Percentiles rank a stretch among this genome's conserved stretches.
phyloP scores from a whole-genome alignment of 176 grass and related monocot species.

The Triticum timopheevii region DNA sequence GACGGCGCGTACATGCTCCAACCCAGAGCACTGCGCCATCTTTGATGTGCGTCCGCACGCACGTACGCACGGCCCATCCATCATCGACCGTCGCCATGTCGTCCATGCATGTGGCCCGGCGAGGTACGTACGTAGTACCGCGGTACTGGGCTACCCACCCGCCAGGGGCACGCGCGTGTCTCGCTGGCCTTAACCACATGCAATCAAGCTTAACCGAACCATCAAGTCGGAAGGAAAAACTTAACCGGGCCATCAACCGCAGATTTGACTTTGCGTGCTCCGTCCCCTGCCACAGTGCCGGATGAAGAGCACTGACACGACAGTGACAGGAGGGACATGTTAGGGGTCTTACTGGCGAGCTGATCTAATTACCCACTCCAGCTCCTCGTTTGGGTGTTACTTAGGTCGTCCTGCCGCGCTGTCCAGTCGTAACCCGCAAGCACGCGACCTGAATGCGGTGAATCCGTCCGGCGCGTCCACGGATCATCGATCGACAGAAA shows the following conservation, averaged over 20 bases:
- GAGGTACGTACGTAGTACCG: constrained; percentile 31
- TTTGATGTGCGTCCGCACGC: not conserved
- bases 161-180: not conserved
- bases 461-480: constrained; percentile 10
- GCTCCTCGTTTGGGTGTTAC: too few relatives aligned
- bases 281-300: not conserved
- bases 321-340: not conserved
- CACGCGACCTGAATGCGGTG: constrained; percentile 28
- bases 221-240: constrained; percentile 18
- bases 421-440: constrained; percentile 32
- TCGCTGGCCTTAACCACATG: not conserved
- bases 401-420: constrained; percentile 4
- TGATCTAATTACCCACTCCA: too few relatives aligned
- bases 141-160: not conserved
- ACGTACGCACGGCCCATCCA: not conserved
- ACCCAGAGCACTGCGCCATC: not conserved
- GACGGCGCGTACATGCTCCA: constrained; percentile 28
- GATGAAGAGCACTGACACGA: not conserved
- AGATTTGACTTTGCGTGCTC: constrained; percentile 44
- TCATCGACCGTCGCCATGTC: too few relatives aligned
- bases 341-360: too few relatives aligned
- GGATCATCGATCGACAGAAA: not conserved
- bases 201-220: constrained; percentile 46
- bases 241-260: constrained; percentile 41
- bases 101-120: constrained; percentile 22